Conservation (phyloP, 495 filamentous ascomycete genomes). For the Aspergillus cavernicola region DNA sequence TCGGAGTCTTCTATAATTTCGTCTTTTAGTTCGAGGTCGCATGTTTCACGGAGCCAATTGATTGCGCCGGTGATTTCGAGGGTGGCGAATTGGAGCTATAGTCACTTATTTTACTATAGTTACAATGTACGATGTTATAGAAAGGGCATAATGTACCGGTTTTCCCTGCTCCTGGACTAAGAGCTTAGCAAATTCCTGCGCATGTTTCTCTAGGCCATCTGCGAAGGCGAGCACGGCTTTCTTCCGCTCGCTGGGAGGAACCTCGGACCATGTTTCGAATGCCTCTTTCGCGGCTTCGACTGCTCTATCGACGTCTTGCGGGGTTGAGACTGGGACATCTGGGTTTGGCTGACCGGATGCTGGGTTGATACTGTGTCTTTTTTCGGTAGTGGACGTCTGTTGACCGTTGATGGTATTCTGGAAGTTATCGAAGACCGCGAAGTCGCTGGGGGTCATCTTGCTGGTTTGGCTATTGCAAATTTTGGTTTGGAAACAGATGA, state of each 20-base stretch:
- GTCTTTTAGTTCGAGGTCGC: neutral
- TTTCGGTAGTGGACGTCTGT: constrained; percentile 15
- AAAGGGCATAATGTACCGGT: constrained; percentile 18
- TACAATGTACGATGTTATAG: neutral
- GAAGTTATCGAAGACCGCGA: constrained; percentile 6
- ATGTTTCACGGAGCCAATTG: neutral
- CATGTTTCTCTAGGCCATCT: constrained; percentile 34
- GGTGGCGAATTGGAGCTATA: constrained; percentile 5
- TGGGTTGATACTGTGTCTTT: constrained; percentile 24
- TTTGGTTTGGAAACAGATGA: too few species aligned
- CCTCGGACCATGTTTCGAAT: constrained; percentile 43
- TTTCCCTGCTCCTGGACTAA: constrained; percentile 48
- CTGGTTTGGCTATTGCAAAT: neutral
- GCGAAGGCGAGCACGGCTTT: constrained; percentile 47
- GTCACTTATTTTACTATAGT: neutral
- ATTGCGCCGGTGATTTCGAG: neutral
- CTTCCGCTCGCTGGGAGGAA: constrained; percentile 44
- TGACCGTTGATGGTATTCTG: constrained; percentile 48
- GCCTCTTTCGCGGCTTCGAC: constrained; percentile 41
- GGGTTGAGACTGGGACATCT: constrained; percentile 49
- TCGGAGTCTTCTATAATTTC: constrained; percentile 4
- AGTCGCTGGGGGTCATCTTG: neutral
- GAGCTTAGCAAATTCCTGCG: constrained; percentile 42
- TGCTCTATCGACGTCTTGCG: constrained; percentile 50
- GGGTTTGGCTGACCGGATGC: constrained; percentile 43